Percentiles rank a stretch among this genome's conserved stretches.
phyloP scores from a whole-genome alignment of 495 filamentous ascomycete species.

The Podospora didyma region DNA sequence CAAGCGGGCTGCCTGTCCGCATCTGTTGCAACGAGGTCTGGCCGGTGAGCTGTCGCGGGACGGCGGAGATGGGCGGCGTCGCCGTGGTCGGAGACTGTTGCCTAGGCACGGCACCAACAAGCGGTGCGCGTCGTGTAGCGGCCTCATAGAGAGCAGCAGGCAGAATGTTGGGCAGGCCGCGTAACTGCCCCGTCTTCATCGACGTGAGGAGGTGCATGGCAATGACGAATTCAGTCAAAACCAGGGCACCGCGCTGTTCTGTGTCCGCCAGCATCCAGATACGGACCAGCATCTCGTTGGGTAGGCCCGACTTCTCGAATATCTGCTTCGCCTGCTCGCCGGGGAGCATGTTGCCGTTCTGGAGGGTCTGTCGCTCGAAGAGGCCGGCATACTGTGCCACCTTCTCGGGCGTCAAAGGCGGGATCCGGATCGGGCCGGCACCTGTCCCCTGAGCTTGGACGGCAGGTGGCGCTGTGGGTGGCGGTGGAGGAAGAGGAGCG shows the following conservation, averaged over 20 bases:
- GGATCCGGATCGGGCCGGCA: constrained; percentile 74
- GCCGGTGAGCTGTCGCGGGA: constrained; percentile 45
- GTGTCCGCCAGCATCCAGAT: constrained; percentile 96
- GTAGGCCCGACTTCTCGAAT: constrained; percentile 85
- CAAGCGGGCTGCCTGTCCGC: constrained; percentile 68
- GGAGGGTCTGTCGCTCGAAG: constrained; percentile 81
- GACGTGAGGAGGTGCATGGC: constrained; percentile 96
- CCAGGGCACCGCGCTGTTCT: constrained; percentile 85
- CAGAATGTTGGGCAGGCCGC: constrained; percentile 73
- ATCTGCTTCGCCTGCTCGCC: constrained; percentile 90
- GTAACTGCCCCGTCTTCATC: constrained; percentile 76
- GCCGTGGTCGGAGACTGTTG: constrained; percentile 30
- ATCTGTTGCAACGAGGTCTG: constrained; percentile 33
- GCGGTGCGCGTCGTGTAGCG: constrained; percentile 64
- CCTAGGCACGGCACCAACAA: constrained; percentile 38
- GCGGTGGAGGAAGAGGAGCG: constrained; percentile 36
- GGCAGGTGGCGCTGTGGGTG: constrained; percentile 50
- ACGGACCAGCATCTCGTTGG: constrained; percentile 83
- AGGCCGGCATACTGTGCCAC: constrained; percentile 77
- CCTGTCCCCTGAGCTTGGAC: constrained; percentile 64
- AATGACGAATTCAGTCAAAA: constrained; percentile 89
- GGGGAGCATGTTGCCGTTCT: constrained; percentile 70
- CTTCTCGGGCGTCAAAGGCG: constrained; percentile 84
- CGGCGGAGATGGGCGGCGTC: constrained; percentile 25
- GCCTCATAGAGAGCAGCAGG: constrained; percentile 90